Evolutionary conservation across 176 grass and related monocot species (phyloP).

Genomic region (Triticum dicoccoides): DNA sequence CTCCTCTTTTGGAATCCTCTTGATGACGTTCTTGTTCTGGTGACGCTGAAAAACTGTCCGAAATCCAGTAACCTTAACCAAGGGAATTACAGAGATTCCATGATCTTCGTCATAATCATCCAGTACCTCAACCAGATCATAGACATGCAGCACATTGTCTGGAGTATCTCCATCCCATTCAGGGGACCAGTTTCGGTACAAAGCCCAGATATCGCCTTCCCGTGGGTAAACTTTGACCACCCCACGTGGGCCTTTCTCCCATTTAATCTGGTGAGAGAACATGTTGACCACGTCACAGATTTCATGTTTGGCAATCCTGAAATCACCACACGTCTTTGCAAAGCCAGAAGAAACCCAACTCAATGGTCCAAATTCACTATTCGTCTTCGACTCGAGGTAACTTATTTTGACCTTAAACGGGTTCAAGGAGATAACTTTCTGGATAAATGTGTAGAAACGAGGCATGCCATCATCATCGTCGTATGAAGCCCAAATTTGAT

Average conservation of each 20-base stretch:
- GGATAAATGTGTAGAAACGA: conserved; percentile 60
- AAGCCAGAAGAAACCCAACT: conserved; percentile 62
- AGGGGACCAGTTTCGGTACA: conserved; percentile 61
- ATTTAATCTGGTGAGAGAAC: conserved; percentile 40
- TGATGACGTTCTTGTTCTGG: conserved; percentile 17
- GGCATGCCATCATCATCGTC: conserved; percentile 74
- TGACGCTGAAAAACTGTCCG: conserved; percentile 48
- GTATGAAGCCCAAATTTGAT: conserved; percentile 69
- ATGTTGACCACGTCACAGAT: conserved; percentile 49
- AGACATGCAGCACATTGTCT: conserved; percentile 47
- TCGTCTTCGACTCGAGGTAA: conserved; percentile 50
- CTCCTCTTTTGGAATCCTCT: conserved; percentile 56
- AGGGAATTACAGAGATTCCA: conserved; percentile 52
- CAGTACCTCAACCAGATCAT: conserved; percentile 57
- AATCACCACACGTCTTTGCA: conserved; percentile 64
- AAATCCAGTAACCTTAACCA: conserved; percentile 52
- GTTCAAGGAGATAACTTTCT: conserved; percentile 55
- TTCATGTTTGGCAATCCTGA: conserved; percentile 45
- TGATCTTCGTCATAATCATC: conserved; percentile 47
- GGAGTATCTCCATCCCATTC: conserved; percentile 58
- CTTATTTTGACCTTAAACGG: conserved; percentile 55
- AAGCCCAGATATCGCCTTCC: conserved; percentile 61
- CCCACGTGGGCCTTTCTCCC: conserved; percentile 45
- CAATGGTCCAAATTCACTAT: conserved; percentile 54
- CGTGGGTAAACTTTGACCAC: conserved; percentile 54